Conservation (phyloP, 1,284 basidiomycete species). For the Trametes pubescens region DNA sequence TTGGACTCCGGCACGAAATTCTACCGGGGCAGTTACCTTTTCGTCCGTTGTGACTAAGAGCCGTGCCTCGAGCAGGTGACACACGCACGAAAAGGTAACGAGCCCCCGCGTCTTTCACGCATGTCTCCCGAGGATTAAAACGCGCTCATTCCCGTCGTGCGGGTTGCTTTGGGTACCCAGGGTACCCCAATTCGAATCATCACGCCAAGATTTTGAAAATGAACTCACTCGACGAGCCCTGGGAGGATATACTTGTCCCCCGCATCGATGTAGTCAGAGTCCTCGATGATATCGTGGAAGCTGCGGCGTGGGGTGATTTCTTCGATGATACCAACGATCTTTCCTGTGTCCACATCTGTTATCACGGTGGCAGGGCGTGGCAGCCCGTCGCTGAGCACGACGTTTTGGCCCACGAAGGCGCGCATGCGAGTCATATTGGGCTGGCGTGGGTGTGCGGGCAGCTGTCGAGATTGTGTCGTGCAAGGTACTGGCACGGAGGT, state of each 20-base stretch:
- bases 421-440: slow-evolving; percentile 29
- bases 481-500: background rate
- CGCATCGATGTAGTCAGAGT: slow-evolving; percentile 65
- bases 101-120: no score
- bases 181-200: no score
- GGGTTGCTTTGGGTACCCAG: no score
- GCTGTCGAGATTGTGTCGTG: background rate
- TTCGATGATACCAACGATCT: slow-evolving; percentile 65
- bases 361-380: slow-evolving; percentile 78
- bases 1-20: no score
- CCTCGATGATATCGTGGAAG: slow-evolving; percentile 43
- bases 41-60: no score
- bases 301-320: slow-evolving; percentile 44
- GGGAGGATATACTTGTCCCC: slow-evolving; percentile 78
- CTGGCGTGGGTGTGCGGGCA: background rate
- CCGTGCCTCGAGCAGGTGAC: no score
- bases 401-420: slow-evolving; percentile 58
- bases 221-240: slow-evolving; percentile 84
- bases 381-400: slow-evolving; percentile 59
- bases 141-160: no score
- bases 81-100: no score
- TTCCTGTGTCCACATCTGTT: slow-evolving; percentile 68
- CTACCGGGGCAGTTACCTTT: no score
- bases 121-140: no score
- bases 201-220: background rate